A percentile compares a stretch with the other conserved stretches of the same genome.
phyloP scores from a whole-genome alignment of 2,329 filamentous ascomycete species.

The Exophiala sp. region DNA sequence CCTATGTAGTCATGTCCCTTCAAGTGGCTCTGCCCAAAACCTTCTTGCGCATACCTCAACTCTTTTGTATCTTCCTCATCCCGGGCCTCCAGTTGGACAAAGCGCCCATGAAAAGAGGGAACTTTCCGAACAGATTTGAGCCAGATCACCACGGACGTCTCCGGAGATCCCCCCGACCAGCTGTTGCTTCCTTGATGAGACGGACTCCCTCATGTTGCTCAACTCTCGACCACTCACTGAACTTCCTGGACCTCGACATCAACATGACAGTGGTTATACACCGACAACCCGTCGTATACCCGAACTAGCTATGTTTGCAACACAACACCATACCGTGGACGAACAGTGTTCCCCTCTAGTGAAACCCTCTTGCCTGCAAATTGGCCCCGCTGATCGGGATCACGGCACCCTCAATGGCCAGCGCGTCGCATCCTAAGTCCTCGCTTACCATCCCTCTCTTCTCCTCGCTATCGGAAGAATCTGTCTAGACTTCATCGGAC shows the following conservation, averaged over 20 bases:
- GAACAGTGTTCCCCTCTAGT: neutral
- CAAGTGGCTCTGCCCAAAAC: no score
- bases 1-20: no score
- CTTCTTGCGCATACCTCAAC: neutral
- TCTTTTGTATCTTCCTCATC: neutral
- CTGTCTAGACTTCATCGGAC: neutral
- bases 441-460: neutral
- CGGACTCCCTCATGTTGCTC: no score
- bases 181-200: neutral
- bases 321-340: neutral
- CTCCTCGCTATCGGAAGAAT: neutral
- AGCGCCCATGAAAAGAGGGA: neutral
- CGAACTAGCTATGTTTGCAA: neutral
- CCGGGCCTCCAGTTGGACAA: neutral
- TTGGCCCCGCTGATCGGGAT: neutral
- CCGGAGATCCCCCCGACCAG: conserved; percentile 6
- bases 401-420: neutral
- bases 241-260: no score
- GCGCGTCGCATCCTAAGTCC: neutral
- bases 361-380: neutral
- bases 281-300: neutral
- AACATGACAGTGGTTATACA: no score
- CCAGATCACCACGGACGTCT: conserved; percentile 1
- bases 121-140: conserved; percentile 6
- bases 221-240: no score